A percentile compares a stretch with the other conserved stretches of the same genome.
Conservation (phyloP, 371 early-diverging fungal species). For the Vittaforma corneae region DNA sequence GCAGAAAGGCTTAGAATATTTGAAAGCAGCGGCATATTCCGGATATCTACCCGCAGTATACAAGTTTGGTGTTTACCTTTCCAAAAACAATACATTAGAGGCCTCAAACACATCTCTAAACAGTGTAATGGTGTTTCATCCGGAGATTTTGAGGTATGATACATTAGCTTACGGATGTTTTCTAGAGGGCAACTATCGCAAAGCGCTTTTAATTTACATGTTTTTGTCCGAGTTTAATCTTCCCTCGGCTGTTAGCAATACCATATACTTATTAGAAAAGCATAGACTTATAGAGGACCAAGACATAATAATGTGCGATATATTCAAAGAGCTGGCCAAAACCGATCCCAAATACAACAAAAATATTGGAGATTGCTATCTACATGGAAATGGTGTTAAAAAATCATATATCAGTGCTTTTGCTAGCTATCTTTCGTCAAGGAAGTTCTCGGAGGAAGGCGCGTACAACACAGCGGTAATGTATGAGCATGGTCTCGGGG, state of each 20-base stretch:
- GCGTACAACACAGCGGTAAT: constrained; percentile 47
- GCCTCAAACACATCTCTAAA: constrained; percentile 14
- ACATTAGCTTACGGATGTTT: constrained; percentile 36
- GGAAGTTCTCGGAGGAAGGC: constrained; percentile 38
- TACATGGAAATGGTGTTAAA: constrained; percentile 51
- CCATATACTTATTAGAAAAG: constrained; percentile 44
- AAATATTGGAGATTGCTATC: constrained; percentile 55
- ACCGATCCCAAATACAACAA: constrained; percentile 26
- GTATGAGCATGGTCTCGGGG: constrained; percentile 56
- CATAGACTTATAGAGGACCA: constrained; percentile 29
- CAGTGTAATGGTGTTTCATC: constrained; percentile 36
- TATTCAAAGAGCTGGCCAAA: constrained; percentile 27
- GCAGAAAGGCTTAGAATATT: constrained; percentile 22
- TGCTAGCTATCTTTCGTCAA: constrained; percentile 48
- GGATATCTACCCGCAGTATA: constrained; percentile 58
- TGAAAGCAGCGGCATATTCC: constrained; percentile 43
- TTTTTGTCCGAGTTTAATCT: constrained; percentile 48
- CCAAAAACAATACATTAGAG: background rate
- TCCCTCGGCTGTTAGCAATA: constrained; percentile 45
- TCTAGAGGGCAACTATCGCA: constrained; percentile 21
- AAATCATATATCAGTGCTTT: constrained; percentile 45
- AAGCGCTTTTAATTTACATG: constrained; percentile 38
- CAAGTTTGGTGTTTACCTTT: constrained; percentile 41
- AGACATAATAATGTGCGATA: constrained; percentile 38
- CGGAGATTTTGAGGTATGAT: constrained; percentile 28